Evolutionary conservation across 2,329 filamentous ascomycete species (phyloP).

Genomic region (Penicillium sp.): DNA sequence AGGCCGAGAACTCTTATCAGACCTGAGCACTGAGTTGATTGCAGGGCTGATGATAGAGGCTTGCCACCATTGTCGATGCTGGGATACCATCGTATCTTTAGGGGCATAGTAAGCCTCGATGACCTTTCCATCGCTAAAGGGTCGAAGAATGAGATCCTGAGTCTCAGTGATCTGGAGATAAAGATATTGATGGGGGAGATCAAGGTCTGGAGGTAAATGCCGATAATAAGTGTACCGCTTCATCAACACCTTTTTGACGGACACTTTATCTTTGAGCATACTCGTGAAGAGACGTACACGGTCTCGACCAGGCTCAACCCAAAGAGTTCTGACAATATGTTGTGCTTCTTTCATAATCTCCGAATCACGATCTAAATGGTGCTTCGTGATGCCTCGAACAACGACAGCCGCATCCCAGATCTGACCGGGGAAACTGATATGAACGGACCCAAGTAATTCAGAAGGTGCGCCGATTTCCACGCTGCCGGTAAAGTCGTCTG

Average conservation of each 20-base stretch:
- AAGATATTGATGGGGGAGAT: slow-evolving; percentile 19
- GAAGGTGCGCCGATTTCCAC: slow-evolving; percentile 21
- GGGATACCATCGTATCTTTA: slow-evolving; percentile 27
- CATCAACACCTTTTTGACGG: slow-evolving; percentile 32
- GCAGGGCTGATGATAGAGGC: slow-evolving; percentile 33
- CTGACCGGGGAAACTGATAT: slow-evolving; percentile 36
- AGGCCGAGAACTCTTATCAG: slow-evolving; percentile 31
- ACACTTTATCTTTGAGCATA: slow-evolving; percentile 21
- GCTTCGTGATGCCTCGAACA: slow-evolving; percentile 27
- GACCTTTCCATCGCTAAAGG: slow-evolving; percentile 20
- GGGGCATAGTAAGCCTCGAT: slow-evolving; percentile 26
- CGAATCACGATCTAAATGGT: slow-evolving; percentile 15
- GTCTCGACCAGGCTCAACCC: slow-evolving; percentile 25
- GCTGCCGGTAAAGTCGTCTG: slow-evolving; percentile 28
- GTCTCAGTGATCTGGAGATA: slow-evolving; percentile 36
- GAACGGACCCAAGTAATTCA: slow-evolving; percentile 30
- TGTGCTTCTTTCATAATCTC: slow-evolving; percentile 28
- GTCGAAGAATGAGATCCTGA: slow-evolving; percentile 30
- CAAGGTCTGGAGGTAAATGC: slow-evolving; percentile 16
- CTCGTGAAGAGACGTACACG: slow-evolving; percentile 27
- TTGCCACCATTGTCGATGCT: slow-evolving; percentile 37
- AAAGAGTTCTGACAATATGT: slow-evolving; percentile 32
- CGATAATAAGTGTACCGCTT: slow-evolving; percentile 32
- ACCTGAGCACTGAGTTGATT: slow-evolving; percentile 31
- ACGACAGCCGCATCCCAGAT: slow-evolving; percentile 39